A percentile compares a stretch with the other conserved stretches of the same genome.
These are phyloP conservation scores for Globisporangium okanoganense DNA, from an alignment of 352 stramenopile genomes.

Conservation along the genomic window DNA sequence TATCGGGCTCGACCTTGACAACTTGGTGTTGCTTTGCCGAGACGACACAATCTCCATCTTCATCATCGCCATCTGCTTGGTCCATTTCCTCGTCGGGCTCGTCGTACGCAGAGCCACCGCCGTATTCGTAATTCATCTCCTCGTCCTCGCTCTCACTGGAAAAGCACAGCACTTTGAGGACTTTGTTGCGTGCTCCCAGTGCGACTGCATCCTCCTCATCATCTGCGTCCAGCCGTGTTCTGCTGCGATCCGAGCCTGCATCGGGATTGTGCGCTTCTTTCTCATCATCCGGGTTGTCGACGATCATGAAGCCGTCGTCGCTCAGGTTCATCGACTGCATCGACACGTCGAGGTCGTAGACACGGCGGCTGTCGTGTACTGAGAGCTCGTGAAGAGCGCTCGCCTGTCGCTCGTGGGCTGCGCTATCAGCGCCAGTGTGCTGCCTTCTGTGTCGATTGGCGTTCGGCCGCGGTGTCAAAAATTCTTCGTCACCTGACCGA, in stretches of 20 bases:
- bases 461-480: slow-evolving; percentile 11
- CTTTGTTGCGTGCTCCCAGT: slow-evolving; percentile 22
- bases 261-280: neutral
- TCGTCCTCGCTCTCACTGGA: slow-evolving; percentile 38
- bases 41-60: neutral
- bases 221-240: slow-evolving; percentile 14
- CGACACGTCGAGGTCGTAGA: slow-evolving; percentile 48
- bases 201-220: slow-evolving; percentile 21
- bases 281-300: slow-evolving; percentile 5
- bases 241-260: neutral
- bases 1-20: slow-evolving; percentile 10
- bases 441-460: neutral
- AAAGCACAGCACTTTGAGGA: slow-evolving; percentile 38
- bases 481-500: slow-evolving; percentile 6
- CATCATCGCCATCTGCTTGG: neutral
- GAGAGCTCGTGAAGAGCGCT: slow-evolving; percentile 7
- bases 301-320: slow-evolving; percentile 27
- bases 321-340: slow-evolving; percentile 76
- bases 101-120: slow-evolving; percentile 1
- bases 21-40: slow-evolving; percentile 6
- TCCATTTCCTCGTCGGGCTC: slow-evolving; percentile 9
- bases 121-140: slow-evolving; percentile 18
- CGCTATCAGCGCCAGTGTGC: neutral
- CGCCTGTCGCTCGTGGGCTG: neutral
- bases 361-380: neutral